Evolutionary conservation across 129 eudicot genomes (phyloP).

Genomic region (Gnaphalium uliginosum): DNA sequence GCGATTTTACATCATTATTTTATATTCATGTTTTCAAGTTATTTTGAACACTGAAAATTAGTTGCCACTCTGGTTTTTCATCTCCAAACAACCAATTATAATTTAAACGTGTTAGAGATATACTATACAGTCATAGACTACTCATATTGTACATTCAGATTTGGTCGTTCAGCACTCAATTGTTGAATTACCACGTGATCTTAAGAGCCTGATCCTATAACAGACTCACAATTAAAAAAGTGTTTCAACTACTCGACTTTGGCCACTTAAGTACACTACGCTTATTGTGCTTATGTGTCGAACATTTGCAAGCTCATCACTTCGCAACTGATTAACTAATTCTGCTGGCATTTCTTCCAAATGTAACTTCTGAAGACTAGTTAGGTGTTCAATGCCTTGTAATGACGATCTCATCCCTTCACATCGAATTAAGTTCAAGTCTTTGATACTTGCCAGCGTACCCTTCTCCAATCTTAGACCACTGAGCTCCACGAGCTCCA

Average conservation of each 20-base stretch:
- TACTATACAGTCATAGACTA: not conserved
- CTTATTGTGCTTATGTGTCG: conserved; percentile 37
- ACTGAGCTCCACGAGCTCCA: conserved; percentile 38
- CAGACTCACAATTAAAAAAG: conserved; percentile 27
- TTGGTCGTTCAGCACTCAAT: not conserved
- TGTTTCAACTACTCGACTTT: conserved; percentile 33
- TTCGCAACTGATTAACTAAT: conserved; percentile 35
- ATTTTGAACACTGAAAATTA: no score
- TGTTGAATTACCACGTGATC: not conserved
- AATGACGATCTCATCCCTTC: conserved; percentile 38
- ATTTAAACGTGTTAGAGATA: not conserved
- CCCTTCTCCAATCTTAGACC: conserved; percentile 45
- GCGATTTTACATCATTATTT: no score
- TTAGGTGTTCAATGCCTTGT: conserved; percentile 52
- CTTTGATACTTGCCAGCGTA: conserved; percentile 43
- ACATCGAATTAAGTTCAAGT: conserved; percentile 46
- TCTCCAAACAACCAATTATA: not conserved
- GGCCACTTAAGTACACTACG: conserved; percentile 32
- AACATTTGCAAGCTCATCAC: conserved; percentile 37
- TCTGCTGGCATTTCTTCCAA: conserved; percentile 54
- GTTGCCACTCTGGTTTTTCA: not conserved
- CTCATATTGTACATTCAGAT: not conserved
- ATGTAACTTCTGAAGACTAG: conserved; percentile 46
- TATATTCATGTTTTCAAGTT: no score
- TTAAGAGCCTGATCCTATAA: conserved; percentile 17